A percentile compares a stretch with the other conserved stretches of the same genome.
phyloP scores from a whole-genome alignment of 495 filamentous ascomycete species.

The Xylaria nigripes region DNA sequence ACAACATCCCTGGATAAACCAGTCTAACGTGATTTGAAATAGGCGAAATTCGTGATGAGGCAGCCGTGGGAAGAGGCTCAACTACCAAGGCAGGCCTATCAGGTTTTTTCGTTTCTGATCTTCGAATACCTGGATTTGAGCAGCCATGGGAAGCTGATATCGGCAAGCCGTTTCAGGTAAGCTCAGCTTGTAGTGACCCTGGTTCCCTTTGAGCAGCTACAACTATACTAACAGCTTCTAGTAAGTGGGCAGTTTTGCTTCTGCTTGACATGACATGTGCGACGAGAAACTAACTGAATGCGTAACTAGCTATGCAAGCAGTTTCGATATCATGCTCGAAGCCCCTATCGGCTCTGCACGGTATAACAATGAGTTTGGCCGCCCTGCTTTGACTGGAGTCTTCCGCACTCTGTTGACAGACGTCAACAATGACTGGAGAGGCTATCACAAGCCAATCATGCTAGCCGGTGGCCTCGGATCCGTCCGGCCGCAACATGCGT shows the following conservation, averaged over 20 bases:
- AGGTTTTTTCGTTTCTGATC: slow-evolving; percentile 90
- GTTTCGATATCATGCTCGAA: slow-evolving; percentile 93
- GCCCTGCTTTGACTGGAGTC: slow-evolving; percentile 81
- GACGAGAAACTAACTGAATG: neutral
- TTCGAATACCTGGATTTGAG: slow-evolving; percentile 69
- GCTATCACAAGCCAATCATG: slow-evolving; percentile 99
- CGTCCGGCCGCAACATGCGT: slow-evolving; percentile 86
- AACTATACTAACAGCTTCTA: slow-evolving; percentile 2
- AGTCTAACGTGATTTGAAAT: neutral
- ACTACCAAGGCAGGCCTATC: slow-evolving; percentile 86
- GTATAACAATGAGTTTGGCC: slow-evolving; percentile 96
- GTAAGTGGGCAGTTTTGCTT: neutral
- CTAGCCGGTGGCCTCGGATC: slow-evolving; percentile 93
- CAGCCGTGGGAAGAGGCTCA: slow-evolving; percentile 86
- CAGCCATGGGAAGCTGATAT: slow-evolving; percentile 81
- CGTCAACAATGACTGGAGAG: slow-evolving; percentile 64
- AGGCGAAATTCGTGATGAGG: slow-evolving; percentile 56
- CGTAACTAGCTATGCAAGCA: slow-evolving; percentile 73
- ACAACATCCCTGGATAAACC: neutral
- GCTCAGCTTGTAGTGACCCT: neutral
- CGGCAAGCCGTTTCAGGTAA: slow-evolving; percentile 69
- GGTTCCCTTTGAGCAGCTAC: neutral
- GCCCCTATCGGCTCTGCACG: slow-evolving; percentile 88
- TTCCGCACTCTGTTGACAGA: slow-evolving; percentile 79
- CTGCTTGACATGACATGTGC: no score